Evolutionary conservation across 192 early-diverging fungal genomes (phyloP).

Genomic region (Mortierella hygrophila): DNA sequence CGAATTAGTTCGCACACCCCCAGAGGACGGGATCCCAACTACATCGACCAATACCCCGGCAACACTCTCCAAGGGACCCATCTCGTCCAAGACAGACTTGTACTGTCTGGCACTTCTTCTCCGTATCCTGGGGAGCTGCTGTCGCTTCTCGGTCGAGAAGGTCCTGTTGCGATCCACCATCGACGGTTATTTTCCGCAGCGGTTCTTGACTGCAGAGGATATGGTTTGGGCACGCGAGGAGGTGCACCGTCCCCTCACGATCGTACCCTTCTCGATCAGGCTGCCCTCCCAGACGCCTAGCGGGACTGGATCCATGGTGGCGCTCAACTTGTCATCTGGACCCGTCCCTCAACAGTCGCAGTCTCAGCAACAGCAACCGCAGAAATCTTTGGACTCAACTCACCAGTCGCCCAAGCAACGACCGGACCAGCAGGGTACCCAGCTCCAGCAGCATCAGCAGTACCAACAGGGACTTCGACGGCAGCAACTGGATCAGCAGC

Average conservation of each 20-base stretch:
- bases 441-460: slow-evolving; percentile 22
- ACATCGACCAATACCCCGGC: slow-evolving; percentile 8
- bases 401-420: slow-evolving; percentile 5
- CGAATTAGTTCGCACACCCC: background rate
- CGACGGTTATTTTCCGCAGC: slow-evolving; percentile 23
- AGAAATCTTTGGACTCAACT: background rate
- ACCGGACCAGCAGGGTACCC: background rate
- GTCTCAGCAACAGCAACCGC: background rate
- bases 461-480: slow-evolving; percentile 17
- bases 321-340: slow-evolving; percentile 2
- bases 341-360: background rate
- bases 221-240: slow-evolving; percentile 28
- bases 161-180: slow-evolving; percentile 12
- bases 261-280: slow-evolving; percentile 36
- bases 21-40: background rate
- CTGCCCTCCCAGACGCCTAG: slow-evolving; percentile 14
- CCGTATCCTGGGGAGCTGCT: slow-evolving; percentile 39
- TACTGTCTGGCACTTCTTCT: slow-evolving; percentile 33
- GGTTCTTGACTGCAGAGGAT: slow-evolving; percentile 24
- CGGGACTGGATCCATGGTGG: background rate
- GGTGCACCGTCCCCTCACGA: slow-evolving; percentile 19
- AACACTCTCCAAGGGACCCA: slow-evolving; percentile 16
- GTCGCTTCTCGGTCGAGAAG: slow-evolving; percentile 50
- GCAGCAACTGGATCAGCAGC: slow-evolving; percentile 26
- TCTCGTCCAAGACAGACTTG: slow-evolving; percentile 24